Evolutionary conservation across 1,284 basidiomycete species (phyloP).

Genomic region (Phellopilus nigrolimitatus): DNA sequence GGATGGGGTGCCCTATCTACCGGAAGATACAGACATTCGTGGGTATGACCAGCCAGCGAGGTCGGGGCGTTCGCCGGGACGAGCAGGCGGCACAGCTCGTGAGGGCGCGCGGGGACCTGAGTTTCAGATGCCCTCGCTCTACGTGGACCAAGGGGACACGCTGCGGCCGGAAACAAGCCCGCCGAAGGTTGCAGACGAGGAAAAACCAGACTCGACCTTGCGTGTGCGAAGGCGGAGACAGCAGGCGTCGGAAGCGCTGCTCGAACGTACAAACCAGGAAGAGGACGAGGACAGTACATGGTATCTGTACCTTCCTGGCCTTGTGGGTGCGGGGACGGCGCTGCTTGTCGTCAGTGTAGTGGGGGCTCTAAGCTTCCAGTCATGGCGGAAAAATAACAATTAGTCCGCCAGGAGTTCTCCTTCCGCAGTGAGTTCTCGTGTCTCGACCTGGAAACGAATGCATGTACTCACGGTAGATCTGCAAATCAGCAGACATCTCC

Average conservation of each 20-base stretch:
- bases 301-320: slow-evolving; percentile 70
- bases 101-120: slow-evolving; percentile 17
- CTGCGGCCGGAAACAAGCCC: slow-evolving; percentile 8
- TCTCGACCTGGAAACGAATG: no score
- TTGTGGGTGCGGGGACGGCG: slow-evolving; percentile 75
- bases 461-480: neutral
- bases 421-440: neutral
- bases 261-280: slow-evolving; percentile 23
- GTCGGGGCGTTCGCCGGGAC: neutral
- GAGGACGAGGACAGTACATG: slow-evolving; percentile 64
- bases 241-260: slow-evolving; percentile 46
- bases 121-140: slow-evolving; percentile 36
- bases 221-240: slow-evolving; percentile 43
- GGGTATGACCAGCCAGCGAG: slow-evolving; percentile 14
- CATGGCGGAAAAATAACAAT: slow-evolving; percentile 62
- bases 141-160: slow-evolving; percentile 28
- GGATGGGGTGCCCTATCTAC: slow-evolving; percentile 50
- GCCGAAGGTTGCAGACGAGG: slow-evolving; percentile 1
- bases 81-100: slow-evolving; percentile 8
- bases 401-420: slow-evolving; percentile 5
- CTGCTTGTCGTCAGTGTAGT: slow-evolving; percentile 71
- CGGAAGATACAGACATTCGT: slow-evolving; percentile 41
- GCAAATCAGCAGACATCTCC: no score
- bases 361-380: slow-evolving; percentile 67
- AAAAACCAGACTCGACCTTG: slow-evolving; percentile 23